Base-by-base conservation (phyloP, 768 basidiomycete species). In the Trametes sanguinea region DNA sequence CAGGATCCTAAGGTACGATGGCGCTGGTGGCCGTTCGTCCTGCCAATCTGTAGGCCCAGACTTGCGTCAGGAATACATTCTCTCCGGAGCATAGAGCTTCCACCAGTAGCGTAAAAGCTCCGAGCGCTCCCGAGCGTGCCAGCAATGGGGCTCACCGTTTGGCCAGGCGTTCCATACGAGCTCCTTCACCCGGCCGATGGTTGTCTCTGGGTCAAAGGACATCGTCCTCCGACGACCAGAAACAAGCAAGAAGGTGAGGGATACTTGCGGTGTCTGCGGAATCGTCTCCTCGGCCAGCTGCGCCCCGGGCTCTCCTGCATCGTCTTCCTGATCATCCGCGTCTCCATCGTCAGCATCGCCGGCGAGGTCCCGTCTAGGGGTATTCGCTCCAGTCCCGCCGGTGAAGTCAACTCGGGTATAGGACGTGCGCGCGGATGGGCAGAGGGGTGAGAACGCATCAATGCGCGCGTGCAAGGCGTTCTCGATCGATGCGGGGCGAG, bases 101-200 rank as follows among this genome's bases (percentile, higher is more conserved):
- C 11, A 52, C 30, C 8, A 11, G 40, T 39, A 42, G 45, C 13
- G 33, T 42, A 50, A 48, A 57, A 50, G 47, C 46, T 33, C 55
- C 55, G 55, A 42, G 50, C 57, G 57, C 51, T 37, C 57, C 47
- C 39, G 35, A 7, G 45, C 3, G 2, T 11, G 46, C 17, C 14
- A 33, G 52, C 32, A 22, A 2, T 9, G 60, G 44, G 22, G 42
- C 83, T 69, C 64, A 87, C 90, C 89, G 67, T 78, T 75, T 32
- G 89, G 89, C 90, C 91, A 93, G 37, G 85, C 82, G 75, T 87
- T 90, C 90, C 91, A 92, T 40, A 87, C 83, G 50, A 93, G 81
- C 75, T 93, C 91, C 74, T 92, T 92, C 32, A 91, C 87, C 66
- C 91, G 79, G 16, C 88, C 89, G 35, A 92, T 77, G 0, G 89